Evolutionary conservation across 495 filamentous ascomycete genomes (phyloP).

Genomic region (Aspergillus kassunensis): DNA sequence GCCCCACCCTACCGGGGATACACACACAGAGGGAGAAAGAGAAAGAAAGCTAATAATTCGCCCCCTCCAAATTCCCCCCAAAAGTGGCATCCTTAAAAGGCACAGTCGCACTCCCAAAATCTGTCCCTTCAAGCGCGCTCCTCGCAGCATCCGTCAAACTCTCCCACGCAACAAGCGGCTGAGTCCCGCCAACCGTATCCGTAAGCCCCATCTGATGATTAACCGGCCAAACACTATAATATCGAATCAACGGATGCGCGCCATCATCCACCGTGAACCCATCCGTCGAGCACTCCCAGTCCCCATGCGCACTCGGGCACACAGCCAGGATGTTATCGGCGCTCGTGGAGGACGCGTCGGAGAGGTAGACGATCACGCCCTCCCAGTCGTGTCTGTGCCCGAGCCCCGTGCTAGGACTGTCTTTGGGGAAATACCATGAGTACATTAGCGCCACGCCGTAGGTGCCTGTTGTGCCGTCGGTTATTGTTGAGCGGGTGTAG

Average conservation of each 20-base stretch:
- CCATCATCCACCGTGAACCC: conserved; percentile 31
- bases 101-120: conserved; percentile 43
- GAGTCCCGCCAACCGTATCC: conserved; percentile 40
- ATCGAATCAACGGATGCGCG: conserved; percentile 42
- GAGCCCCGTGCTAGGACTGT: conserved; percentile 35
- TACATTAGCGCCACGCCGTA: conserved; percentile 47
- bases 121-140: conserved; percentile 34
- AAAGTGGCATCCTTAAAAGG: conserved; percentile 44
- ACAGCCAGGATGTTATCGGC: conserved; percentile 47
- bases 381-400: conserved; percentile 53
- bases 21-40: too few relatives aligned
- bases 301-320: conserved; percentile 49
- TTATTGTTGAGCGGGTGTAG: conserved; percentile 43
- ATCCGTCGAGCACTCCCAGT: conserved; percentile 44
- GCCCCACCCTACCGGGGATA: too few relatives aligned
- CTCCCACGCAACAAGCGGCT: conserved; percentile 55
- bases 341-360: conserved; percentile 26
- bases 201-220: conserved; percentile 47
- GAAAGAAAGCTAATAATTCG: conserved; percentile 32
- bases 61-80: conserved; percentile 32
- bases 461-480: not conserved
- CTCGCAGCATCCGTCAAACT: conserved; percentile 38
- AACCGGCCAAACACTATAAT: conserved; percentile 46
- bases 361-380: conserved; percentile 47
- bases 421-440: conserved; percentile 51